phyloP scores from a whole-genome alignment of 371 early-diverging fungal species.

The Catenaria anguillulae region DNA sequence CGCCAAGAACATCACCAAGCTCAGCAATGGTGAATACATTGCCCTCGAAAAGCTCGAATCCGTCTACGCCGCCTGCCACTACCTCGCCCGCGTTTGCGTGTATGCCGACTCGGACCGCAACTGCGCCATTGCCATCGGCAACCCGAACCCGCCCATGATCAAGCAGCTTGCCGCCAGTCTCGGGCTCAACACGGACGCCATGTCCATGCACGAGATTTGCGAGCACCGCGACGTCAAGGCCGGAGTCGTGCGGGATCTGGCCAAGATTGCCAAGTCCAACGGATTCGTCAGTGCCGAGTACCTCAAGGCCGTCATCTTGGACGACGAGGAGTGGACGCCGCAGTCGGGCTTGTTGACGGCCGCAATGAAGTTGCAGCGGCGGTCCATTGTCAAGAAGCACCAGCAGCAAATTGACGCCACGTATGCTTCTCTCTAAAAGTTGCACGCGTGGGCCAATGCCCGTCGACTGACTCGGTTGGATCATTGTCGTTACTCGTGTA shows the following conservation, averaged over 20 bases:
- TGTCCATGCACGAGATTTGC: background rate
- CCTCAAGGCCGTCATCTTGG: slow-evolving; percentile 45
- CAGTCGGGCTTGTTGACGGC: slow-evolving; percentile 76
- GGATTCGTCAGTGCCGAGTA: slow-evolving; percentile 60
- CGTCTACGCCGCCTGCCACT: slow-evolving; percentile 61
- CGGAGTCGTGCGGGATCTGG: slow-evolving; percentile 21
- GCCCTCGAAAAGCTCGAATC: slow-evolving; percentile 89
- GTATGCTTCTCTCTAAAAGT: too few relatives aligned
- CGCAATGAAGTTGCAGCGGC: slow-evolving; percentile 81
- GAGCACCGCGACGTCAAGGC: background rate
- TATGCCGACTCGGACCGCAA: slow-evolving; percentile 17
- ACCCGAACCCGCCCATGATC: background rate
- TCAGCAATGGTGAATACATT: slow-evolving; percentile 80
- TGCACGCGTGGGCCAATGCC: too few relatives aligned
- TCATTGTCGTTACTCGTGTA: too few relatives aligned
- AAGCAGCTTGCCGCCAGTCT: background rate
- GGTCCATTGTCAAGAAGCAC: slow-evolving; percentile 47
- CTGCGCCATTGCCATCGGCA: background rate
- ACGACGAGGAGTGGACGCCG: slow-evolving; percentile 68
- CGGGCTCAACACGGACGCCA: background rate
- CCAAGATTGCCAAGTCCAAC: slow-evolving; percentile 20
- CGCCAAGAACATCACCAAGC: slow-evolving; percentile 77
- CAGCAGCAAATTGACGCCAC: slow-evolving; percentile 39
- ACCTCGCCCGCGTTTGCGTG: slow-evolving; percentile 69
- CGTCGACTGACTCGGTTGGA: too few relatives aligned